Base-by-base conservation (phyloP, 106 monocot species). In the Agapanthus africanus region DNA sequence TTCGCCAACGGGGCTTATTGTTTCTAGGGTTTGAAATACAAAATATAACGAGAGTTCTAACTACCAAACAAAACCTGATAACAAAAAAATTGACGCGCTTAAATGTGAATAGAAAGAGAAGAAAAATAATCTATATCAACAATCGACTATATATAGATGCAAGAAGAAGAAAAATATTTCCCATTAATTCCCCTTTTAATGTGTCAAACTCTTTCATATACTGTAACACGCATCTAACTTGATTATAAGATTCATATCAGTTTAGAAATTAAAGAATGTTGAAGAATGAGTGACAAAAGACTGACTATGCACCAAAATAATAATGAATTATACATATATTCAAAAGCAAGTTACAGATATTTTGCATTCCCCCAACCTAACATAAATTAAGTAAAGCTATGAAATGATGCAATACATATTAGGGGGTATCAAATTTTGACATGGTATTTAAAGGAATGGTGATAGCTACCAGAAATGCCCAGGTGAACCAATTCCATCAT, bases 391-490 rank as follows among this genome's bases (percentile, higher is more conserved):
- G 28, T 56, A 30, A 56, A 56, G 56, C 9, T 56, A 11, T 56
- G 28, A 10, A 56, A n/a, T n/a, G n/a, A n/a, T n/a, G n/a, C n/a
- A n/a, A 68, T 54, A 47, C 41, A 22, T 60, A 14, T n/a, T n/a
- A 16, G 36, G 60, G 60, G 26, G 4, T 36, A 42, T 14, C n/a
- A 67, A 35, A 42, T 11, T 33, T n/a, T n/a, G 68, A 54, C n/a
- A 74, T 40, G 44, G 56, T 41, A 67, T 66, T 40, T 22, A 35
- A 51, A 56, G 27, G 25, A 44, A 56, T 9, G 35, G 16, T 31
- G 56, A 34, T 37, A 11, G 42, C 59, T 75, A 75, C 68, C 59
- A 68, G 60, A 60, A 75, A 60, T 60, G 59, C 27, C 10, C 25
- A 3, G 14, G 52, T 11, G 70, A 70, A 14, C 38, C 54, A 25